These are phyloP conservation scores for Crithidia bombi DNA, from an alignment of 208 protist genomes.

Conservation along the genomic window DNA sequence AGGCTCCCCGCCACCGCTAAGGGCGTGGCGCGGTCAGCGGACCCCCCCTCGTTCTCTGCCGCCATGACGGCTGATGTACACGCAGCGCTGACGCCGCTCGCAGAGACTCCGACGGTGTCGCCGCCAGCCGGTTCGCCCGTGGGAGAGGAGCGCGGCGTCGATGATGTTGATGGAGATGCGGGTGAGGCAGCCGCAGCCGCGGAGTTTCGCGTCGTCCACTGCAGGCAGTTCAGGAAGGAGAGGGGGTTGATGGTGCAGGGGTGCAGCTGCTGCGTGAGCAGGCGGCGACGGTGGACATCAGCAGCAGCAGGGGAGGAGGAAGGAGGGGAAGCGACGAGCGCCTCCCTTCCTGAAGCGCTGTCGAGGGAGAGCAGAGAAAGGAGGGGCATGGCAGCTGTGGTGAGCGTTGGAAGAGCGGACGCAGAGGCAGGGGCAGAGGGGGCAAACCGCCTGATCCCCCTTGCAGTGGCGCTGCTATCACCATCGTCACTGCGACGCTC, in stretches of 20 bases:
- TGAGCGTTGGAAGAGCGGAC: neutral
- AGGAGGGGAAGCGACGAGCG: neutral
- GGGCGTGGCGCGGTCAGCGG: constrained; percentile 27
- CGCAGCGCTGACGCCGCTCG: neutral
- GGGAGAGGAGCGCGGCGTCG: neutral
- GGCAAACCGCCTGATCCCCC: too few species aligned
- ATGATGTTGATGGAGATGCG: neutral
- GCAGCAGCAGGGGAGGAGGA: neutral
- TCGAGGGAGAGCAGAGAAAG: constrained; percentile 22
- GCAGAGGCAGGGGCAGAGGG: too few species aligned
- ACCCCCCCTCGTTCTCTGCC: constrained; percentile 1
- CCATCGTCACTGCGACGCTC: too few species aligned
- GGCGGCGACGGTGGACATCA: neutral
- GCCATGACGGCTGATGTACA: neutral
- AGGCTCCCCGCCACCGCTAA: constrained; percentile 72
- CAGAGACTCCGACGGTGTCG: too few species aligned
- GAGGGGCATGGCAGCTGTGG: constrained; percentile 12
- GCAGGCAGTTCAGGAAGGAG: constrained; percentile 79
- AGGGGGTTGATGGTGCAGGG: constrained; percentile 38
- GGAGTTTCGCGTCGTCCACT: constrained; percentile 37
- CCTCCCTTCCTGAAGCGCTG: neutral
- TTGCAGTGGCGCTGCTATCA: too few species aligned
- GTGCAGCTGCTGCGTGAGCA: constrained; percentile 35
- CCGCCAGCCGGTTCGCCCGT: too few species aligned
- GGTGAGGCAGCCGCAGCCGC: neutral